Conservation (phyloP, 805 yeast species). For the Saccharomycopsis vini region DNA sequence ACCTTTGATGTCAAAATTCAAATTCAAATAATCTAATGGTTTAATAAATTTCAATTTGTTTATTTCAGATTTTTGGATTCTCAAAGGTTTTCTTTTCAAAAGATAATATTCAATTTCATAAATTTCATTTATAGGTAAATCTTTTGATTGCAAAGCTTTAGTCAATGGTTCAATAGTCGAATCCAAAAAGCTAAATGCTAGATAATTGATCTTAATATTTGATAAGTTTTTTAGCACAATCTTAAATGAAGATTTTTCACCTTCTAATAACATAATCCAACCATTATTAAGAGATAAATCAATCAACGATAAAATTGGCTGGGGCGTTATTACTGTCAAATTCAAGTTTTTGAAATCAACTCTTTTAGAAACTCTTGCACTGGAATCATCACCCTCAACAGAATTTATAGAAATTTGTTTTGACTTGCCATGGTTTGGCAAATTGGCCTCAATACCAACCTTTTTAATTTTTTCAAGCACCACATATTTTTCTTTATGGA, state of each 20-base stretch:
- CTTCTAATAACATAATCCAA: slow-evolving; percentile 72
- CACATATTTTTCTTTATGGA: slow-evolving; percentile 26
- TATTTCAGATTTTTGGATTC: slow-evolving; percentile 28
- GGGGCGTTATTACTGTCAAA: slow-evolving; percentile 33
- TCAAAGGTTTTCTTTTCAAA: slow-evolving; percentile 47
- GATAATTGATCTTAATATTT: slow-evolving; percentile 41
- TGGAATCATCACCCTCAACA: neutral
- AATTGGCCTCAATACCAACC: slow-evolving; percentile 20
- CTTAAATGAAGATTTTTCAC: slow-evolving; percentile 48
- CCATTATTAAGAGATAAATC: slow-evolving; percentile 48
- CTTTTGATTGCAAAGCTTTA: slow-evolving; percentile 40
- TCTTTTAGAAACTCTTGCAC: slow-evolving; percentile 18
- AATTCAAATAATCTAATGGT: slow-evolving; percentile 33
- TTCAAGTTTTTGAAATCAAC: slow-evolving; percentile 25
- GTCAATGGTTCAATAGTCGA: slow-evolving; percentile 61
- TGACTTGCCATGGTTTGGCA: slow-evolving; percentile 10
- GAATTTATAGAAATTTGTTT: neutral
- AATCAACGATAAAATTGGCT: slow-evolving; percentile 52
- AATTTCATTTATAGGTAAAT: slow-evolving; percentile 49
- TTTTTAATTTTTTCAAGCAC: slow-evolving; percentile 25
- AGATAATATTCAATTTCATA: slow-evolving; percentile 70
- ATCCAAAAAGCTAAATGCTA: slow-evolving; percentile 60
- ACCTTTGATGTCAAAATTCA: slow-evolving; percentile 56
- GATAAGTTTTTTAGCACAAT: slow-evolving; percentile 53
- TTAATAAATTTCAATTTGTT: slow-evolving; percentile 21